These are phyloP conservation scores for Clonostachys rhizophaga DNA, from an alignment of 2,329 filamentous ascomycete species.

Conservation along the genomic window DNA sequence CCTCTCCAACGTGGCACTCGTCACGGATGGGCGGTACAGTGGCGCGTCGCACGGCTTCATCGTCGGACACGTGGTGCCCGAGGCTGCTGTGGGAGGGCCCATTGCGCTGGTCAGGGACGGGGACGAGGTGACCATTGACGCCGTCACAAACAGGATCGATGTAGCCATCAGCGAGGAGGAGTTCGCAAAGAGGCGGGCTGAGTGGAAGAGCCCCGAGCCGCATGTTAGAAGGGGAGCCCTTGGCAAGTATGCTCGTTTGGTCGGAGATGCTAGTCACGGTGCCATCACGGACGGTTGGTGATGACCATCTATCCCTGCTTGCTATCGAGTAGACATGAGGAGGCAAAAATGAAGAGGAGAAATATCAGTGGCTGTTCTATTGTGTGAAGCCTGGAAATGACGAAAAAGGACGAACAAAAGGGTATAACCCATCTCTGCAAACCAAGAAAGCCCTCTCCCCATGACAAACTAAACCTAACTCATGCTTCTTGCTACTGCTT, in stretches of 20 bases:
- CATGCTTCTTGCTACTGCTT: too few relatives aligned
- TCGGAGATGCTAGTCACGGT: constrained; percentile 54
- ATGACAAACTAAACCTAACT: too few relatives aligned
- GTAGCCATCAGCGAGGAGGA: constrained; percentile 64
- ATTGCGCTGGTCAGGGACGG: constrained; percentile 80
- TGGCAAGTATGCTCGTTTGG: constrained; percentile 62
- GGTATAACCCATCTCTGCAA: too few relatives aligned
- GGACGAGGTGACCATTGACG: constrained; percentile 77
- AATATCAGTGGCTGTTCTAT: too few relatives aligned
- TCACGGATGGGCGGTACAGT: constrained; percentile 73
- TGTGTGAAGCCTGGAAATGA: too few relatives aligned
- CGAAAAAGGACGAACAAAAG: too few relatives aligned
- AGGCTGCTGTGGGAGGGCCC: constrained; percentile 80
- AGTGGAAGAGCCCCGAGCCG: constrained; percentile 58
- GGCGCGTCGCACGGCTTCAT: constrained; percentile 84
- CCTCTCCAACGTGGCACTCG: constrained; percentile 68
- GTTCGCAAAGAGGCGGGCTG: constrained; percentile 48
- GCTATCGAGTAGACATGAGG: too few relatives aligned
- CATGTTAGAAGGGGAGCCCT: constrained; percentile 61
- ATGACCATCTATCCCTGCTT: too few relatives aligned
- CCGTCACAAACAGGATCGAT: constrained; percentile 65
- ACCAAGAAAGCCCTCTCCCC: too few relatives aligned
- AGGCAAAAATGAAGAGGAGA: too few relatives aligned
- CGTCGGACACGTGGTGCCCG: constrained; percentile 83
- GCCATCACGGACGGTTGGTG: constrained; percentile 46